Base-by-base conservation (phyloP, 2,329 filamentous ascomycete species). In the Bipolaris bicolor region DNA sequence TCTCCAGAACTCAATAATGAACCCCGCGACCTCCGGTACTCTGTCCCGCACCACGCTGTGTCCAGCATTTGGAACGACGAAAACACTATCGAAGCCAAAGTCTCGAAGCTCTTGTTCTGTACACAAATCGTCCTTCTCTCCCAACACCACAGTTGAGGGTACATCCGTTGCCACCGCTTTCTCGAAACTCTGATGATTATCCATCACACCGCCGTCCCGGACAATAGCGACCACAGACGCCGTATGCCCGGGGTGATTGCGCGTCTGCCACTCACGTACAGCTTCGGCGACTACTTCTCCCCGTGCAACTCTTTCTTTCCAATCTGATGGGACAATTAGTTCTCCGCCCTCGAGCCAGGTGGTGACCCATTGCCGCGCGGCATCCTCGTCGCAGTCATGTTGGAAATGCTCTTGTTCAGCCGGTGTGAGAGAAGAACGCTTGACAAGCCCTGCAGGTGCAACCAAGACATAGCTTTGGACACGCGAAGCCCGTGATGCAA, bases 211-310 rank as follows among this genome's bases (percentile, higher is more conserved):
- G 0, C 78, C 82, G 45, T 85, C 79, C 40, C 81, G 74, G 5
- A 83, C 72, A 0, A 83, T 75, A 0, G 70, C 79, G 16, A 83
- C 74, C 1, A 85, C 79, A 33, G 78, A 80, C 0, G 78, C 78
- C 3, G 60, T 18, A 58, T 84, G 81, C 0, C 82, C 82, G 1
- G 60, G 20, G 61, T 85, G 83, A 6, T 80, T 64, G 9, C 61
- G 67, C 65, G 78, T 74, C 63, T 84, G 73, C 83, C 83, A 85
- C 0, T 77, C 75, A n/a, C 74, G 67, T 1, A 85, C 64, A 0
- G 81, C 81, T 55, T 80, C 75, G 0, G 81, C 78, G 1, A 84
- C 81, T 0, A 84, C 67, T 39, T 82, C 77, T 0, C 81, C 80
- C 0, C 59, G 63, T 0, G 22, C 55, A 4, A 82, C 76, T 16